phyloP scores from a whole-genome alignment of 805 yeast genomes.

The Isabelozyma heimii region DNA sequence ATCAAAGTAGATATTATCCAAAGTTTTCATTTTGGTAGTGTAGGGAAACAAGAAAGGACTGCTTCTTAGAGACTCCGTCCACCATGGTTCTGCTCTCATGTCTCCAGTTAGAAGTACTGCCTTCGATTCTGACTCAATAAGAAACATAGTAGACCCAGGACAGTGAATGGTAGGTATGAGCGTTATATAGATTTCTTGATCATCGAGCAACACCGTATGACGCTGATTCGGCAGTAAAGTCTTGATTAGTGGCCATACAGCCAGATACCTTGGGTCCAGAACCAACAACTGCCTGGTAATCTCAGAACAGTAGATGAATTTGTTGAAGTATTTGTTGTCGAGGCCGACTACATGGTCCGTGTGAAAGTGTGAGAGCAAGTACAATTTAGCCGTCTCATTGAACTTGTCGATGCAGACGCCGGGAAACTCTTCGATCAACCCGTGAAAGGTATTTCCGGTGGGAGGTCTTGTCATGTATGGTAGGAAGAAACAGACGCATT shows the following conservation, averaged over 20 bases:
- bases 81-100: conserved; percentile 54
- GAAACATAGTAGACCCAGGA: conserved; percentile 57
- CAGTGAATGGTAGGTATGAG: conserved; percentile 55
- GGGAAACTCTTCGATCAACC: conserved; percentile 48
- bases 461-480: not conserved
- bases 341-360: conserved; percentile 54
- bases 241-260: conserved; percentile 14
- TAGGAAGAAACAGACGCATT: too few species aligned
- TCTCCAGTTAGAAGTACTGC: conserved; percentile 57
- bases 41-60: conserved; percentile 45
- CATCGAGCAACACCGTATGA: conserved; percentile 13
- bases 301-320: conserved; percentile 46
- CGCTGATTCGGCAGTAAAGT: conserved; percentile 18
- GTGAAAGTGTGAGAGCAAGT: conserved; percentile 51
- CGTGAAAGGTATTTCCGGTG: conserved; percentile 33
- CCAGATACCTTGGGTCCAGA: conserved; percentile 12
- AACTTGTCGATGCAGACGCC: conserved; percentile 39
- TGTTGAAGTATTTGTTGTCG: conserved; percentile 33
- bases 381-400: conserved; percentile 19
- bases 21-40: conserved; percentile 20
- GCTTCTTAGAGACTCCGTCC: conserved; percentile 32
- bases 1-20: conserved; percentile 52
- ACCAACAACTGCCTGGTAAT: conserved; percentile 23
- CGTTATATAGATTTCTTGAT: conserved; percentile 28
- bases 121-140: conserved; percentile 31